phyloP scores from a whole-genome alignment of 139 green algal genomes.

The Tetradesmus lagerheimii region DNA sequence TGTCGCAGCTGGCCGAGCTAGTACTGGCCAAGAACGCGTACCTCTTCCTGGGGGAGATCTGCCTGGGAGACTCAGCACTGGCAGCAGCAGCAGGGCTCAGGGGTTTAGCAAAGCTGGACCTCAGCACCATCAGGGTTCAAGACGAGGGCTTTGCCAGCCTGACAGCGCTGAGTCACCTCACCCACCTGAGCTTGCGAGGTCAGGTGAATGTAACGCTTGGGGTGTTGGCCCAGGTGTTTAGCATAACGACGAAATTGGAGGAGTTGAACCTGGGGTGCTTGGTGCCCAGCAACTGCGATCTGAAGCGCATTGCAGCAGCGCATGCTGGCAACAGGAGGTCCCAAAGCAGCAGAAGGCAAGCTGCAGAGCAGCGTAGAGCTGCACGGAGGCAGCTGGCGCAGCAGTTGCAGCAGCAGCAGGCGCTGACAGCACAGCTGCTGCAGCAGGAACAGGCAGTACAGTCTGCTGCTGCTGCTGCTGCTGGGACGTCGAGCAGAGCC shows the following conservation, averaged over 20 bases:
- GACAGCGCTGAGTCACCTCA: background rate
- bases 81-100: conserved; percentile 28
- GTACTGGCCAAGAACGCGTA: conserved; percentile 15
- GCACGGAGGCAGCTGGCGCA: background rate
- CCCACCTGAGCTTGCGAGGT: background rate
- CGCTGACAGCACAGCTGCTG: conserved; percentile 3
- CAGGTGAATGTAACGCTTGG: conserved; percentile 26
- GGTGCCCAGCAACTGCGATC: conserved; percentile 30
- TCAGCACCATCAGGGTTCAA: conserved; percentile 18
- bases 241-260: background rate
- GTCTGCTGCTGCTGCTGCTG: background rate
- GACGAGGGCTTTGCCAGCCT: conserved; percentile 40
- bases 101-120: conserved; percentile 9
- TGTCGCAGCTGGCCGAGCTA: background rate
- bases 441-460: background rate
- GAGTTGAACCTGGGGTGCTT: conserved; percentile 8
- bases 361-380: background rate
- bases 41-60: conserved; percentile 42
- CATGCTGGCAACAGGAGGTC: background rate
- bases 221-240: background rate
- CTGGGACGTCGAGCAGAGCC: background rate
- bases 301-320: conserved; percentile 30
- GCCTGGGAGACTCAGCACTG: conserved; percentile 23
- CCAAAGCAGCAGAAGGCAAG: background rate
- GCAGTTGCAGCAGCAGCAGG: background rate